Evolutionary conservation across 495 filamentous ascomycete species (phyloP).

Genomic region (Neurospora discreta): DNA sequence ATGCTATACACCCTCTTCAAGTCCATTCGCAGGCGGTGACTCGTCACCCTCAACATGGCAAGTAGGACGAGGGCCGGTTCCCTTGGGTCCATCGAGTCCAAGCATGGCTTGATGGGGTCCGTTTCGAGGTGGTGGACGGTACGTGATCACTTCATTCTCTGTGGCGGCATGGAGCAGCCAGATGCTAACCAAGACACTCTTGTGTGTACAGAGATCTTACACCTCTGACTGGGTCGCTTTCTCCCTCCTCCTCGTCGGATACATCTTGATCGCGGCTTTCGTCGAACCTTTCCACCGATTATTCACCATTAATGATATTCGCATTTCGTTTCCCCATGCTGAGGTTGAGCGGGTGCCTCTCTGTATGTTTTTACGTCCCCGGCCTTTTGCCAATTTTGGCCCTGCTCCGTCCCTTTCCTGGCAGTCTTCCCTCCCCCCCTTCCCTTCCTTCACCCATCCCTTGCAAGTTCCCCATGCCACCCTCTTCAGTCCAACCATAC

Average conservation of each 20-base stretch:
- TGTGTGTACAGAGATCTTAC: conserved; percentile 49
- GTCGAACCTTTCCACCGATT: conserved; percentile 81
- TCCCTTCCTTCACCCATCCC: too few relatives aligned
- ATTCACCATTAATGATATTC: conserved; percentile 69
- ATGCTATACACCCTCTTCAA: conserved; percentile 23
- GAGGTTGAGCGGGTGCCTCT: conserved; percentile 76
- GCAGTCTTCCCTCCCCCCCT: not conserved
- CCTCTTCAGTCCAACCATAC: too few relatives aligned
- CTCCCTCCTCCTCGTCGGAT: conserved; percentile 51
- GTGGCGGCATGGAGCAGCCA: too few relatives aligned
- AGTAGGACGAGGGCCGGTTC: conserved; percentile 10
- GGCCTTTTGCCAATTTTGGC: not conserved
- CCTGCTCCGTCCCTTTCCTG: too few relatives aligned
- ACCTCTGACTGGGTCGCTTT: conserved; percentile 80
- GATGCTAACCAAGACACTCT: too few relatives aligned
- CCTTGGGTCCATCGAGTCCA: not conserved
- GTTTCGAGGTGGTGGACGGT: conserved; percentile 41
- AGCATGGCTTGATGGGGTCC: conserved; percentile 22
- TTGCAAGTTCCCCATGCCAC: too few relatives aligned
- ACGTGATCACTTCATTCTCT: conserved; percentile 1
- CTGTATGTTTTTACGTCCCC: conserved; percentile 34
- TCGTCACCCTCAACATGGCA: conserved; percentile 22
- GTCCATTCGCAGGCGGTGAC: conserved; percentile 33
- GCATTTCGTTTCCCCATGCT: conserved; percentile 80
- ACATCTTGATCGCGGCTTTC: conserved; percentile 56